phyloP scores from a whole-genome alignment of 2,329 filamentous ascomycete species.

The Diplocarpon rosae region DNA sequence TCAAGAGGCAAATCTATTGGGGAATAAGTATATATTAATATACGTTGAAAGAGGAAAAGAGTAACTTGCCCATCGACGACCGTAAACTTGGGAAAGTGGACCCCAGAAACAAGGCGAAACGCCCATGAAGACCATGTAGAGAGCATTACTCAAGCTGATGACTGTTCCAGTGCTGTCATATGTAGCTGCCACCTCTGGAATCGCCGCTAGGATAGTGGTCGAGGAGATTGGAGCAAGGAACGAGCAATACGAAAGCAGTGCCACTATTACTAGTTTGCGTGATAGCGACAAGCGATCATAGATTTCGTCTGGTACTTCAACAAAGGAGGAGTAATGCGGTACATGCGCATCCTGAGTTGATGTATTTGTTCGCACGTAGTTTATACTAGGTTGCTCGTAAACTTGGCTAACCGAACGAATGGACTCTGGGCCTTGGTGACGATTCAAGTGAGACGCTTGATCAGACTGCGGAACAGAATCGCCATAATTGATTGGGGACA shows the following conservation, averaged over 20 bases:
- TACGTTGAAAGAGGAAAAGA: background rate
- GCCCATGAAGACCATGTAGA: constrained; percentile 68
- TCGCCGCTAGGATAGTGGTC: constrained; percentile 61
- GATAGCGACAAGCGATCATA: constrained; percentile 53
- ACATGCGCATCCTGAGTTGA: constrained; percentile 25
- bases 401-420: constrained; percentile 14
- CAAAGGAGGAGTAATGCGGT: constrained; percentile 20
- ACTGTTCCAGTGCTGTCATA: constrained; percentile 56
- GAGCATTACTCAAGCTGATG: constrained; percentile 63
- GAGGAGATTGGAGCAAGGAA: constrained; percentile 67
- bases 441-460: constrained; percentile 3
- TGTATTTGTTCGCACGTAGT: constrained; percentile 18
- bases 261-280: constrained; percentile 57
- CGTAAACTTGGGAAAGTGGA: constrained; percentile 56
- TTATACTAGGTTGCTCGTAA: constrained; percentile 7
- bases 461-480: constrained; percentile 1
- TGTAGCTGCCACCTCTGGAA: constrained; percentile 59
- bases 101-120: constrained; percentile 60
- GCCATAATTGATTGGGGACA: constrained; percentile 18
- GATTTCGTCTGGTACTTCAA: constrained; percentile 34
- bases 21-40: constrained; percentile 4
- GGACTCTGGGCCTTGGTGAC: constrained; percentile 12
- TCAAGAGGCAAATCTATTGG: constrained; percentile 43
- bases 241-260: constrained; percentile 60
- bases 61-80: constrained; percentile 41